Evolutionary conservation across 2,329 filamentous ascomycete genomes (phyloP), one percentile per base, ranked within the genome.

Genomic region (Fusarium nanum): DNA sequence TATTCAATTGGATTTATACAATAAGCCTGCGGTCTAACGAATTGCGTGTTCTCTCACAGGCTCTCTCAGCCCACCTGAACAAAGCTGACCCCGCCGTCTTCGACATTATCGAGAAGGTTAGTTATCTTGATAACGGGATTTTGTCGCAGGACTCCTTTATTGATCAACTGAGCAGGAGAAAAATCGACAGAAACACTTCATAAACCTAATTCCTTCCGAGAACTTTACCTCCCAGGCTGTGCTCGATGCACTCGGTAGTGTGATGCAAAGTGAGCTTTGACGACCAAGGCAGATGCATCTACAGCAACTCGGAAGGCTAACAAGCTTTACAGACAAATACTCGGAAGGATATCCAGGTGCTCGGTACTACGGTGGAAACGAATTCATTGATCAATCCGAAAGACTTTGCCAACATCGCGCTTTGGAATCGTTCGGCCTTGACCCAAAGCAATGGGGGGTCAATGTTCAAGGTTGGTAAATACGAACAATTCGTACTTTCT

Each of bases 261-360:
- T 94, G 56, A 97, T 97, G 94, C 94, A 97, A 81, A 97, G 93
- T 94, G 84, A 73, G 88, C 64, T 56, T 47, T 34, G 32, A 11
- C 47, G 40, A 53, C 23, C 56, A 59, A 65, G 52, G 54, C 47
- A 37, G 10, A 37, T 37, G 34, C 23, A 55, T 30, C 46, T 11
- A 49, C 23, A 23, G 42, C 52, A 52, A 30, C 23, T 12, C 6
- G 18, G 22, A 20, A 32, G 20, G 20, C 58, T 65, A 56, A 67
- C 22, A 12, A 32, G 9, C 25, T 23, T n/a, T 18, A 20, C 76
- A 92, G 93, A 98, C 83, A 98, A 99, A 81, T 99, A 99, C 84
- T 98, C 96, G 1, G 96, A 99, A 82, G 96, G 96, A 54, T 99
- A 99, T 77, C 96, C 95, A 32, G 96, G 96, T 60, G 95, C 95